Percentiles rank a stretch among this genome's conserved stretches.
These are phyloP conservation scores for Stentor roeselii DNA, from an alignment of 73 alveolate genomes.

Conservation along the genomic window DNA sequence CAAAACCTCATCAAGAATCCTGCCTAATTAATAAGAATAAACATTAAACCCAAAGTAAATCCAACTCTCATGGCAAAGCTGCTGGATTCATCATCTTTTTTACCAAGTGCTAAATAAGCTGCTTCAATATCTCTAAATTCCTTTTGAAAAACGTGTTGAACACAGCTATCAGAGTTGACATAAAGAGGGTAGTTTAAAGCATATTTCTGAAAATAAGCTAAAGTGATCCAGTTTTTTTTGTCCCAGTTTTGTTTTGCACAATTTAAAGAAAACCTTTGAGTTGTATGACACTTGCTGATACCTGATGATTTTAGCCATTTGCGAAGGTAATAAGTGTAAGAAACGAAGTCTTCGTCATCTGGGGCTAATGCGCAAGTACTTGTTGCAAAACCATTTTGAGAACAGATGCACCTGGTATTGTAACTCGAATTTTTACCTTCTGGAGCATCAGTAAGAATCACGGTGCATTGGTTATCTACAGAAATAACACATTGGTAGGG, in stretches of 20 bases:
- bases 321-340: background rate
- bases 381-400: background rate
- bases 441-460: background rate
- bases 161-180: background rate
- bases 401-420: background rate
- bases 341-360: background rate
- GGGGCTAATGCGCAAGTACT: background rate
- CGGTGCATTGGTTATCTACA: background rate
- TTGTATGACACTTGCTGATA: background rate
- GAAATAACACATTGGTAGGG: background rate
- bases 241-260: background rate
- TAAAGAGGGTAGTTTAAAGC: background rate
- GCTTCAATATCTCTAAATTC: background rate
- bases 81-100: too few species aligned
- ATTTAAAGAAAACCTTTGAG: background rate
- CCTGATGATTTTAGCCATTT: background rate
- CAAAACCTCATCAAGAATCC: too few species aligned
- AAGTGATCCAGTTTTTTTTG: background rate
- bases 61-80: too few species aligned
- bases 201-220: background rate
- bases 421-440: background rate
- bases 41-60: too few species aligned
- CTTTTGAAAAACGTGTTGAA: background rate
- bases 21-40: too few species aligned
- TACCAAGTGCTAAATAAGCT: too few species aligned